Percentiles rank a stretch among this genome's conserved stretches.
Evolutionary conservation across 2,329 filamentous ascomycete species (phyloP).

Genomic region (Raffaelea albimanens): DNA sequence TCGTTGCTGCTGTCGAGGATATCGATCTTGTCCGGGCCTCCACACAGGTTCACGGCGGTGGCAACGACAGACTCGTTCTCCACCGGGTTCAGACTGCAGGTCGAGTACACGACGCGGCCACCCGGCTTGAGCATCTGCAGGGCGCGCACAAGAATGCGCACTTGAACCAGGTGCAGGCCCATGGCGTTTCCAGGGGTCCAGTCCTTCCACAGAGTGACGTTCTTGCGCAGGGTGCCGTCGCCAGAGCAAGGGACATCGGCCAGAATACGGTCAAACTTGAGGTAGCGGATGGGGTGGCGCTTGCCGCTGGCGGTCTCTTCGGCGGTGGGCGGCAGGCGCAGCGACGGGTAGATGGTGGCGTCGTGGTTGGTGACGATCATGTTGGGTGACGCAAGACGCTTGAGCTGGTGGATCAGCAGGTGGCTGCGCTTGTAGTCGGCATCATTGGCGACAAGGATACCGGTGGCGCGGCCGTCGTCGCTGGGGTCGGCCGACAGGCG

Average conservation of each 20-base stretch:
- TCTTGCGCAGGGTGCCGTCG: constrained; percentile 90
- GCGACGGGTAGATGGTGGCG: constrained; percentile 87
- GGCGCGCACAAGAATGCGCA: constrained; percentile 81
- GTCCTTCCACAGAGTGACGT: constrained; percentile 86
- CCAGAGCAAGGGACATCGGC: constrained; percentile 96
- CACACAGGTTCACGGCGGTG: constrained; percentile 81
- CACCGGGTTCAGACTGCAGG: constrained; percentile 96
- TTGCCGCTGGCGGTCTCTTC: constrained; percentile 14
- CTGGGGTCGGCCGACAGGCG: constrained; percentile 49
- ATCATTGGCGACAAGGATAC: constrained; percentile 90
- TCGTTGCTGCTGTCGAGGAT: constrained; percentile 75
- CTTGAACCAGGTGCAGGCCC: constrained; percentile 78
- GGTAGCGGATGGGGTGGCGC: constrained; percentile 38
- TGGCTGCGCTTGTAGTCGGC: constrained; percentile 94
- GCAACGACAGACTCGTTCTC: constrained; percentile 93
- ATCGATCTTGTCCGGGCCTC: constrained; percentile 69
- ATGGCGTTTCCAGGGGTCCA: constrained; percentile 85
- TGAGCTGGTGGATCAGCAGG: constrained; percentile 96
- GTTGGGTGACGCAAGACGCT: constrained; percentile 92
- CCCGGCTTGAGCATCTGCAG: constrained; percentile 94
- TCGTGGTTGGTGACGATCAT: constrained; percentile 97
- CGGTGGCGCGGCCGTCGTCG: constrained; percentile 82
- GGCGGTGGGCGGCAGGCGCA: constrained; percentile 61
- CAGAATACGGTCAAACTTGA: constrained; percentile 94
- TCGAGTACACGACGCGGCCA: constrained; percentile 92